Base-by-base conservation (phyloP, 106 monocot species). In the Dactylorhiza incarnata region DNA sequence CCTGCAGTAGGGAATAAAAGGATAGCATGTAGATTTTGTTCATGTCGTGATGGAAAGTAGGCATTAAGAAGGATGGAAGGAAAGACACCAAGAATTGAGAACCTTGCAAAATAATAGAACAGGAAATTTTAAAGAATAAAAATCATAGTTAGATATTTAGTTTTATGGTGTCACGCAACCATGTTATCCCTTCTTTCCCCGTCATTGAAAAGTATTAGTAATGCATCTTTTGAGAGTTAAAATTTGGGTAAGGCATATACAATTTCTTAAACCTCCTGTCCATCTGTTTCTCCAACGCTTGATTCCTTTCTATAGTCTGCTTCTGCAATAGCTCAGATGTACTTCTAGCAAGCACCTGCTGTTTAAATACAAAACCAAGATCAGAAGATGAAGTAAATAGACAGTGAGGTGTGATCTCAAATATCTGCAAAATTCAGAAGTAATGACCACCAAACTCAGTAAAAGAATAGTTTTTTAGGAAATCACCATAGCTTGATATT, bases 211-310 rank as follows among this genome's bases (percentile, higher is more conserved):
- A n/a, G n/a, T n/a, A n/a, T n/a, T n/a, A n/a, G n/a, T n/a, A n/a
- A n/a, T n/a, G n/a, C n/a, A n/a, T n/a, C n/a, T 72, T 22, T 29
- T 48, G 49, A 72, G 3, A 14, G 47, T 72, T 22, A 48, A 72
- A 48, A 49, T 10, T 20, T 47, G 58, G 20, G 25, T 29, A 79
- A 73, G 46, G 22, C 61, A 78, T 85, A 59, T 89, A 91, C 91
- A 83, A 9, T 83, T 89, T 92, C 59, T 81, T 81, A 71, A 87
- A 75, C 61, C 68, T 83, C 72, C 23, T 83, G 45, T 82, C 85
- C 55, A 81, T 56, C 46, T 81, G 85, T n/a, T 78, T 72, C 37
- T 86, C 74, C 3, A 80, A 54, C 43, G 81, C 56, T 65, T 83
- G 75, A 87, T 74, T 86, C 9, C 54, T 56, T 8, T 75, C 87